Percentiles rank a stretch among this genome's conserved stretches.
Conservation (phyloP, 1,284 basidiomycete genomes). For the Chondrostereum purpureum region DNA sequence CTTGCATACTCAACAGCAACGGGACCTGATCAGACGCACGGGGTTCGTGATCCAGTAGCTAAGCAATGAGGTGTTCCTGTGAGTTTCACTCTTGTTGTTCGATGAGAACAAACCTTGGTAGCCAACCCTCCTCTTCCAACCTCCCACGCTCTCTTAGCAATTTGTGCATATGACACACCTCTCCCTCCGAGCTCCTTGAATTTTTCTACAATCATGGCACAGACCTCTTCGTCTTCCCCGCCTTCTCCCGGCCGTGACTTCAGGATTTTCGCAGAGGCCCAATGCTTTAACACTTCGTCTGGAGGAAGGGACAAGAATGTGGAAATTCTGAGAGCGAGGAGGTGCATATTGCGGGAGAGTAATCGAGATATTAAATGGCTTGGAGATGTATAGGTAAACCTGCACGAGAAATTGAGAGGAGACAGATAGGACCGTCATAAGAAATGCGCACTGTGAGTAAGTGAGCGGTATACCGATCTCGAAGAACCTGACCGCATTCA, state of each 20-base stretch:
- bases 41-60: conserved; percentile 91
- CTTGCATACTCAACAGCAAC: conserved; percentile 88
- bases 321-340: conserved; percentile 90
- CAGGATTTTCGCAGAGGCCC: conserved; percentile 90
- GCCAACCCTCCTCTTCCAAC: conserved; percentile 81
- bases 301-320: conserved; percentile 78
- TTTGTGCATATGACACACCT: conserved; percentile 88
- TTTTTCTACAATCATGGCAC: conserved; percentile 80
- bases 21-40: conserved; percentile 92
- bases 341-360: conserved; percentile 83
- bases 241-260: conserved; percentile 57
- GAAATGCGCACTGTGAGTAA: conserved; percentile 68
- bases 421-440: background rate
- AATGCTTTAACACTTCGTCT: conserved; percentile 87
- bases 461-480: conserved; percentile 93
- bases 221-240: conserved; percentile 59
- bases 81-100: no score
- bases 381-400: conserved; percentile 74
- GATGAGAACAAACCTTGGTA: conserved; percentile 77
- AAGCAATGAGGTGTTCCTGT: conserved; percentile 8
- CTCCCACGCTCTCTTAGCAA: conserved; percentile 92
- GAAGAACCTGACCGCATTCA: conserved; percentile 88
- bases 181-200: conserved; percentile 68
- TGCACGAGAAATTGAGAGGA: conserved; percentile 23
- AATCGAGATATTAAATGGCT: conserved; percentile 78